These are phyloP conservation scores for Acmispon strigosus DNA, from an alignment of 306 rosid species.

Conservation along the genomic window DNA sequence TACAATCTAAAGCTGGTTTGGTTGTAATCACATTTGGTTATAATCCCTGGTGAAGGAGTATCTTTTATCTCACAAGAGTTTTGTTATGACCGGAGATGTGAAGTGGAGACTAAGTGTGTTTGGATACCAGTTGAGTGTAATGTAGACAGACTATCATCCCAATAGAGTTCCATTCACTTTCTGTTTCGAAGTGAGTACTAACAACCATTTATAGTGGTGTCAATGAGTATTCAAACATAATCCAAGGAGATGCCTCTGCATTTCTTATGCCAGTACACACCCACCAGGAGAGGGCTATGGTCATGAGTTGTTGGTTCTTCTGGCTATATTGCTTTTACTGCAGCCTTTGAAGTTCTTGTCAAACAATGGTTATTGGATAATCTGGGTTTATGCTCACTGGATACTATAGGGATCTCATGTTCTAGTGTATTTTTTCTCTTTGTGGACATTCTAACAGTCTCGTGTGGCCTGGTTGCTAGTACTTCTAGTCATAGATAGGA, in stretches of 20 bases:
- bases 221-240: neutral
- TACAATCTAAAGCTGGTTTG: neutral
- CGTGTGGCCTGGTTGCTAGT: neutral
- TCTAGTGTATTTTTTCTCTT: neutral
- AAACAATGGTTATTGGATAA: neutral
- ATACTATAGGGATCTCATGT: neutral
- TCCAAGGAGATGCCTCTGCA: neutral
- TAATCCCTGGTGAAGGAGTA: neutral
- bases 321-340: neutral
- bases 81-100: neutral
- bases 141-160: too few relatives aligned
- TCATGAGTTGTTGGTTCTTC: neutral
- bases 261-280: neutral
- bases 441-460: neutral
- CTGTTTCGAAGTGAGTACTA: too few relatives aligned
- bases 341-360: neutral
- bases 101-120: neutral
- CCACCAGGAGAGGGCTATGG: neutral
- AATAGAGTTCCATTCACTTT: too few relatives aligned
- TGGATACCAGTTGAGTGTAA: too few relatives aligned
- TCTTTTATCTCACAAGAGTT: neutral
- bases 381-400: neutral
- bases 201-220: too few relatives aligned
- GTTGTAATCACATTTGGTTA: neutral
- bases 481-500: neutral